phyloP scores from a whole-genome alignment of 768 basidiomycete species.

The Pleurotus sapidus region DNA sequence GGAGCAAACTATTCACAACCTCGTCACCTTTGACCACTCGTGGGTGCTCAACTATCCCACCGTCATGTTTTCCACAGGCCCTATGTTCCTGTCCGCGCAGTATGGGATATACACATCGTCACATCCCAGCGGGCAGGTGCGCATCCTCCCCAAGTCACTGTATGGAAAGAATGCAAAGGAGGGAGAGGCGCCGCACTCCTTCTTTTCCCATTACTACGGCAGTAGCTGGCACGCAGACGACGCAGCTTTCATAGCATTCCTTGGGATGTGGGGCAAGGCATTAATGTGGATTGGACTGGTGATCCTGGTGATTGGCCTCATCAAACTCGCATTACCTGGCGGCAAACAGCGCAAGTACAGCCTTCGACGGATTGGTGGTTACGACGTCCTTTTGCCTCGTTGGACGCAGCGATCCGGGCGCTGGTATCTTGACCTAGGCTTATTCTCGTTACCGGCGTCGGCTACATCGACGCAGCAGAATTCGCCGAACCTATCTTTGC shows the following conservation, averaged over 20 bases:
- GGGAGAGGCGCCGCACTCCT: constrained; percentile 82
- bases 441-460: constrained; percentile 45
- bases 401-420: constrained; percentile 68
- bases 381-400: constrained; percentile 78
- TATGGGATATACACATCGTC: constrained; percentile 83
- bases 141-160: constrained; percentile 92
- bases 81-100: constrained; percentile 97
- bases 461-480: constrained; percentile 44
- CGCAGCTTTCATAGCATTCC: constrained; percentile 94
- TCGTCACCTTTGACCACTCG: constrained; percentile 87
- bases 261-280: constrained; percentile 83
- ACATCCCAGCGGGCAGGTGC: constrained; percentile 69
- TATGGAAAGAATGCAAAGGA: constrained; percentile 94
- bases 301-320: constrained; percentile 67
- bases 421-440: constrained; percentile 71
- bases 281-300: constrained; percentile 83
- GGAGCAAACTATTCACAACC: constrained; percentile 89
- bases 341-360: constrained; percentile 57
- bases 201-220: constrained; percentile 97
- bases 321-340: constrained; percentile 56
- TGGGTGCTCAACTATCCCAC: constrained; percentile 98
- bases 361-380: constrained; percentile 63
- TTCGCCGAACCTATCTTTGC: constrained; percentile 36
- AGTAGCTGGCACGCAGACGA: constrained; percentile 99
- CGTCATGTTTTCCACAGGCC: constrained; percentile 99